Evolutionary conservation across 129 eudicot genomes (phyloP).

Genomic region (Arctium minus): DNA sequence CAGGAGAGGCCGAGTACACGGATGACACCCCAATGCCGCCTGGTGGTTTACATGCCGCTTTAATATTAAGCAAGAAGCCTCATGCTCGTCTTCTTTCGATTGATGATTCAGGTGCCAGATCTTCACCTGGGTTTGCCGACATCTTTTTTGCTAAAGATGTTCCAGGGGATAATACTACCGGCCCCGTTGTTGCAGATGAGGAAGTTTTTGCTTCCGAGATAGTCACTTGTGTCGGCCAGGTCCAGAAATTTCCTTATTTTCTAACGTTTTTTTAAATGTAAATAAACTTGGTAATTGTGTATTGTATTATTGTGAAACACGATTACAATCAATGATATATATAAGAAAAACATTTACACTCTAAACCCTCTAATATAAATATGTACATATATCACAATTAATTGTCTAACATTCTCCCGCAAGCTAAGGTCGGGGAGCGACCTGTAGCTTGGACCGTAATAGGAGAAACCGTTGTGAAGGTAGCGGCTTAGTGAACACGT

Average conservation of each 20-base stretch:
- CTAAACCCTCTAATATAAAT: too few relatives aligned
- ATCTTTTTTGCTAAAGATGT: slow-evolving; percentile 80
- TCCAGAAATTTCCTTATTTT: slow-evolving; percentile 11
- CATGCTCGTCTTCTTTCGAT: slow-evolving; percentile 86
- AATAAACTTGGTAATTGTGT: too few relatives aligned
- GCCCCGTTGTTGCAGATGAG: slow-evolving; percentile 75
- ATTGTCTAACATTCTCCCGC: too few relatives aligned
- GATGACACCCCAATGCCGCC: slow-evolving; percentile 93
- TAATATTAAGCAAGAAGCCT: slow-evolving; percentile 76
- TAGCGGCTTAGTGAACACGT: too few relatives aligned
- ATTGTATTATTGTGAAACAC: too few relatives aligned
- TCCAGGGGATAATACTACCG: slow-evolving; percentile 62
- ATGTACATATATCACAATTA: too few relatives aligned
- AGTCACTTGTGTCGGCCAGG: slow-evolving; percentile 99
- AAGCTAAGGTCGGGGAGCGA: too few relatives aligned
- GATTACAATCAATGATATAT: too few relatives aligned
- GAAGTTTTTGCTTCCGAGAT: slow-evolving; percentile 83
- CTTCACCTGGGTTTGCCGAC: slow-evolving; percentile 83
- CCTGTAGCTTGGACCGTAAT: too few relatives aligned
- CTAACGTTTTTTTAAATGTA: neutral
- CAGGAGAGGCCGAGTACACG: slow-evolving; percentile 97
- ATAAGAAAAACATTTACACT: too few relatives aligned
- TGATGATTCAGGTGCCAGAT: slow-evolving; percentile 76
- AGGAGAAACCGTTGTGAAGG: too few relatives aligned
- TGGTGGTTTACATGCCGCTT: slow-evolving; percentile 83